These are phyloP conservation scores for Fraxinus paxiana DNA, from an alignment of 305 asterid species.

Conservation along the genomic window DNA sequence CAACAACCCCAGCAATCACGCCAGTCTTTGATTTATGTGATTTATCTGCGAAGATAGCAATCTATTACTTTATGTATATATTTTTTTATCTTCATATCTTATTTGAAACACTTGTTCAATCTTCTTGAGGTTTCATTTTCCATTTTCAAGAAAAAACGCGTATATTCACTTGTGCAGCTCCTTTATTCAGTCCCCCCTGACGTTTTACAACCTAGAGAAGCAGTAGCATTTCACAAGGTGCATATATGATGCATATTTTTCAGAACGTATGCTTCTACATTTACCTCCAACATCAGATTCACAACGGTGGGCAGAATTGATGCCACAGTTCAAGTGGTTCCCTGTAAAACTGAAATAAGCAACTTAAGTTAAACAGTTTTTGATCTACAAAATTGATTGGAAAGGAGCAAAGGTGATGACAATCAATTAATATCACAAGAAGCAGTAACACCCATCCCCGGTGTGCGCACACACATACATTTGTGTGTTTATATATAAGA, in stretches of 20 bases:
- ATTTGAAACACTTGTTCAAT: neutral
- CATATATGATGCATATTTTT: neutral
- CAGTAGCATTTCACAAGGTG: neutral
- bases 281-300: slow-evolving; percentile 61
- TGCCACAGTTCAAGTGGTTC: slow-evolving; percentile 67
- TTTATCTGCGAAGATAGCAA: slow-evolving; percentile 41
- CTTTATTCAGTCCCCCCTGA: neutral
- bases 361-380: slow-evolving; percentile 27
- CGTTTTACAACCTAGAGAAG: neutral
- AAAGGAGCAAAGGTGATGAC: neutral
- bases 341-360: slow-evolving; percentile 70
- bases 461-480: neutral
- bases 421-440: neutral
- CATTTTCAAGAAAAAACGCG: neutral
- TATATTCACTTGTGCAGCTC: neutral
- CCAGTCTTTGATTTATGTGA: slow-evolving; percentile 54
- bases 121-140: neutral
- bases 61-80: neutral
- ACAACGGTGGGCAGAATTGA: slow-evolving; percentile 42
- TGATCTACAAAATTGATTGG: neutral
- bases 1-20: slow-evolving; percentile 50
- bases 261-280: neutral
- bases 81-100: neutral
- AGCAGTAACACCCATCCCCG: neutral
- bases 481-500: neutral